Evolutionary conservation across 768 basidiomycete genomes (phyloP), one percentile per base, ranked within the genome.

Genomic region (Mycena vulgaris): DNA sequence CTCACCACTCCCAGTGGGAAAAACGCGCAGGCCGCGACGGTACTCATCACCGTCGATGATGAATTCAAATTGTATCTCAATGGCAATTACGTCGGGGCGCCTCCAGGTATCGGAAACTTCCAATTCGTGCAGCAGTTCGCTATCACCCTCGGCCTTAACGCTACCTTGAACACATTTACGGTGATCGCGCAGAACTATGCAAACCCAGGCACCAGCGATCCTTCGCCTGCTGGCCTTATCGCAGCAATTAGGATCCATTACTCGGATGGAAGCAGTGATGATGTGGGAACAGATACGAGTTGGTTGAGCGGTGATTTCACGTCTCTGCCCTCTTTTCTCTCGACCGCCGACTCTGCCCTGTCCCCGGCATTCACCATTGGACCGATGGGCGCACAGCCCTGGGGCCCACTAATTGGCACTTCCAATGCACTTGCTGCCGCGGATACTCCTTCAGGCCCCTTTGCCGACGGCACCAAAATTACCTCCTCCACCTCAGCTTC

Each of bases 341-440:
- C 68, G 0, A 10, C 37, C 39, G 13, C 62, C 1, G 68, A 69
- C 49, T 19, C 53, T 2, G 45, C 61, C 19, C 39, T 69, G 6
- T n/a, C 53, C 27, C 47, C 55, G 35, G 21, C 68, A 0, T 62
- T 57, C 30, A 30, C 30, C 16, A 9, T 63, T 1, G 47, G 47
- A 6, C 30, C 19, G 11, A 31, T 69, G 45, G 68, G 55, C 17
- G 55, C 16, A 23, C 3, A 7, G 21, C 66, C 66, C 0, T 68
- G 66, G 68, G 61, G 61, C 8, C 9, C 6, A 5, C 1, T 69
- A 19, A 40, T 25, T 3, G 55, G 53, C 21, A 31, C 33, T 30
- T 63, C 68, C 21, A 51, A 69, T 30, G 60, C 33, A 3, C 68
- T 69, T 42, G 53, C 60, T 48, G 68, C 68, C 1, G 45, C 68